Base-by-base conservation (phyloP, 179 eudicot genomes). In the Beta lomatogona region DNA sequence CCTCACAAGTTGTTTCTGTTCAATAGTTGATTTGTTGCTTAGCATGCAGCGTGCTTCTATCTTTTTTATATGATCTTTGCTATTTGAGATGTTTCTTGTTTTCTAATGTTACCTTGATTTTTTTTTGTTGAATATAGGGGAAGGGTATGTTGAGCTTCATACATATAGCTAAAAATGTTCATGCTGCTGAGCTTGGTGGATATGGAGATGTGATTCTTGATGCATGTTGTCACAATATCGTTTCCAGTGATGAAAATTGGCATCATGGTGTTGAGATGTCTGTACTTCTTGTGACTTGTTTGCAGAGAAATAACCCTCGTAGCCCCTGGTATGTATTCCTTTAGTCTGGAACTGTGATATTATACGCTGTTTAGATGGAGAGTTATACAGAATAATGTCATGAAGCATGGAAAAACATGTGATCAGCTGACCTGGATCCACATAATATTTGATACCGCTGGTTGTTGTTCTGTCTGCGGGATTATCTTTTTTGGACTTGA, bases 111-210 rank as follows among this genome's bases (percentile, higher is more conserved):
- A 73, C 72, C 28, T 3, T 44, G 45, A 71, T 74, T 55, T 64
- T 41, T 60, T 76, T 82, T 54, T 68, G 21, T 25, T 81, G 74
- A 65, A 80, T 87, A 65, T 84, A 96, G 99, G 98, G 91, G 76
- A 97, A 92, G 79, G 99, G 97, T 81, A 96, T 96, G 98, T 86
- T 90, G 82, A 91, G 89, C 84, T 92, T 96, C 76, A 89, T 92
- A 81, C 91, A 96, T 88, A 85, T 96, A 16, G 97, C 88, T 3
- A 88, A 88, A 73, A 89, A 90, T 86, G 90, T 87, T 67, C 87
- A 79, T 82, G 83, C 91, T 79, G 79, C 89, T 50, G 97, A 96
- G 72, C 86, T 96, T 80, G 89, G 92, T 85, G 86, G 88, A 77
- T 94, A 87, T 88, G 90, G 88, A 79, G 98, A 94, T 81, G 99